Percentiles rank a stretch among this genome's conserved stretches.
Evolutionary conservation across 2,329 filamentous ascomycete species (phyloP).

Genomic region (Cercospora sp.): DNA sequence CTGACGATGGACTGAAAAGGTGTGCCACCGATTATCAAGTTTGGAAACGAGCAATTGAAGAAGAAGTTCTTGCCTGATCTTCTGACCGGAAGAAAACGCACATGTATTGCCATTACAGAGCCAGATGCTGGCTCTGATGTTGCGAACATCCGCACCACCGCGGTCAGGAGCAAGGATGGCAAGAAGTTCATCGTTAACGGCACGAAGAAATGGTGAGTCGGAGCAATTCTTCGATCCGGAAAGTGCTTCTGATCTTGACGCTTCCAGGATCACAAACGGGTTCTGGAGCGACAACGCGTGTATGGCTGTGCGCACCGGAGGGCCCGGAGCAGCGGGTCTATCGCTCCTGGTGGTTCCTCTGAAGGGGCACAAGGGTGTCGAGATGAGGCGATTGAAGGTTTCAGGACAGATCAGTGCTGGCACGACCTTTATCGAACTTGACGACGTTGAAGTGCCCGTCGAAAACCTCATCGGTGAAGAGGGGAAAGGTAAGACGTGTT

Average conservation of each 20-base stretch:
- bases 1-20: conserved; percentile 43
- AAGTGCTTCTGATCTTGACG: not conserved
- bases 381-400: conserved; percentile 67
- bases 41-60: conserved; percentile 62
- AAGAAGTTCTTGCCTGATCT: conserved; percentile 68
- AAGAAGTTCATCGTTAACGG: conserved; percentile 71
- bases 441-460: conserved; percentile 71
- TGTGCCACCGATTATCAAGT: conserved; percentile 70
- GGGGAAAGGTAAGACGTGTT: conserved; percentile 70
- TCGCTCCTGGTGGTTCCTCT: conserved; percentile 70
- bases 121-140: conserved; percentile 68
- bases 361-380: conserved; percentile 66
- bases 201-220: conserved; percentile 67
- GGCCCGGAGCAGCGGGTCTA: conserved; percentile 62
- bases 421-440: conserved; percentile 74
- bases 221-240: not conserved
- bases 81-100: conserved; percentile 64
- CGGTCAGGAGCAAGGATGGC: conserved; percentile 61
- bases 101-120: conserved; percentile 78
- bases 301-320: conserved; percentile 74
- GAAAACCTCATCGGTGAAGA: conserved; percentile 70
- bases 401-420: conserved; percentile 65
- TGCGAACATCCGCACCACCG: conserved; percentile 69
- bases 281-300: conserved; percentile 68
- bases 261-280: conserved; percentile 66